Base-by-base conservation (phyloP, 306 rosid species). In the Leucaena leucocephala region DNA sequence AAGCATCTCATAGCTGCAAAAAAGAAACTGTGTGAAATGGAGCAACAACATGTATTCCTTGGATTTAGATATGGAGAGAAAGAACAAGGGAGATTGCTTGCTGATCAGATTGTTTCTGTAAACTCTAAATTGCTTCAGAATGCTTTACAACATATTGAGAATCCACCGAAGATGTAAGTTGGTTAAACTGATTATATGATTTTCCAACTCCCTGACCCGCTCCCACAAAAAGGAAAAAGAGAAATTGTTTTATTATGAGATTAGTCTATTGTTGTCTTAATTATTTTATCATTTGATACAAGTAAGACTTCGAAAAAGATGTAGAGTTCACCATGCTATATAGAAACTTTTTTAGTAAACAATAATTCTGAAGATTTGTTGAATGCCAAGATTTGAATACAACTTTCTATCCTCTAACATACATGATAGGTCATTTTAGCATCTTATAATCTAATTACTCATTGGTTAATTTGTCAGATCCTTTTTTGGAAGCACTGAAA, bases 21-120 rank as follows among this genome's bases (percentile, higher is more conserved):
- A 84, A 95, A 91, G 96, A 93, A 90, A 84, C 91, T 95, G 33
- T 49, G 72, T 78, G 98, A 95, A 75, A 79, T 95, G 91, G 97
- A 90, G 71, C 98, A 95, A 81, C 80, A 88, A 33, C 98, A 95
- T 78, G 82, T 91, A 77, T 95, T 93, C 67, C 82, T 88, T 84
- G 98, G 98, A 76, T 84, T 85, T 79, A 87, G 84, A 79, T 86
- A 69, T 85, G 98, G 97, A 74, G 93, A 92, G 85, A 95, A 90
- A 85, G 87, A 80, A 50, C 94, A 95, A 59, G 84, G 90, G 85
- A 88, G 81, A 85, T 82, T 95, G 81, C 98, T 95, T 69, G 93
- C 91, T 75, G 87, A 90, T 76, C 90, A 91, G 84, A 95, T 95
- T 84, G 92, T 89, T 68, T 86, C 89, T 42, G 84, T 91, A 58